phyloP scores from a whole-genome alignment of 495 filamentous ascomycete species.

The Cladorrhinum samala region DNA sequence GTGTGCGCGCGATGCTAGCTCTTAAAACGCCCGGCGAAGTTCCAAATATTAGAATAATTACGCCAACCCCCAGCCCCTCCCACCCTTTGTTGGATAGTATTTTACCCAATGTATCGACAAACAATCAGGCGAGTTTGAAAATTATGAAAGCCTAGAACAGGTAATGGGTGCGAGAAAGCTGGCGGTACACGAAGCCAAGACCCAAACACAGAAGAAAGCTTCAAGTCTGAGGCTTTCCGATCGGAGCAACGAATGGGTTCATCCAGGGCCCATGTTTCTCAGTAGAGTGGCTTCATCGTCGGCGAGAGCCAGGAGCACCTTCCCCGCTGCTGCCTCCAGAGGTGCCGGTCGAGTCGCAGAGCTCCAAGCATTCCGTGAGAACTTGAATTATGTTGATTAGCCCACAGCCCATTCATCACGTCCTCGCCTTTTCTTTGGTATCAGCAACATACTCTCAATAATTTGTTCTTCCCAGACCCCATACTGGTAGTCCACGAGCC shows the following conservation, averaged over 20 bases:
- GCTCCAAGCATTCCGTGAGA: constrained; percentile 59
- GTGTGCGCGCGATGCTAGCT: neutral
- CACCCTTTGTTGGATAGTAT: constrained; percentile 1
- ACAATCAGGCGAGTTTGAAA: neutral
- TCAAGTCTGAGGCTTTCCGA: neutral
- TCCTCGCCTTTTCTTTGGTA: too few relatives aligned
- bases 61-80: neutral
- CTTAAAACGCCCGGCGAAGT: neutral
- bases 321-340: constrained; percentile 19
- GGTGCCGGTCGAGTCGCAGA: constrained; percentile 40
- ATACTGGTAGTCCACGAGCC: constrained; percentile 94
- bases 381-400: too few relatives aligned
- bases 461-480: constrained; percentile 96
- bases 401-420: too few relatives aligned
- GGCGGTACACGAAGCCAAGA: constrained; percentile 5
- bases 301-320: constrained; percentile 11
- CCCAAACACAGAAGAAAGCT: neutral
- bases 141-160: neutral
- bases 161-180: constrained; percentile 1
- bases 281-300: constrained; percentile 6
- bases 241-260: neutral
- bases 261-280: neutral
- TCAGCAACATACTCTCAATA: constrained; percentile 67
- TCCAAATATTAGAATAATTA: constrained; percentile 4
- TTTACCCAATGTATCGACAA: neutral